A percentile compares a stretch with the other conserved stretches of the same genome.
Evolutionary conservation across 371 early-diverging fungal genomes (phyloP).

Genomic region (Mucor racemosus): DNA sequence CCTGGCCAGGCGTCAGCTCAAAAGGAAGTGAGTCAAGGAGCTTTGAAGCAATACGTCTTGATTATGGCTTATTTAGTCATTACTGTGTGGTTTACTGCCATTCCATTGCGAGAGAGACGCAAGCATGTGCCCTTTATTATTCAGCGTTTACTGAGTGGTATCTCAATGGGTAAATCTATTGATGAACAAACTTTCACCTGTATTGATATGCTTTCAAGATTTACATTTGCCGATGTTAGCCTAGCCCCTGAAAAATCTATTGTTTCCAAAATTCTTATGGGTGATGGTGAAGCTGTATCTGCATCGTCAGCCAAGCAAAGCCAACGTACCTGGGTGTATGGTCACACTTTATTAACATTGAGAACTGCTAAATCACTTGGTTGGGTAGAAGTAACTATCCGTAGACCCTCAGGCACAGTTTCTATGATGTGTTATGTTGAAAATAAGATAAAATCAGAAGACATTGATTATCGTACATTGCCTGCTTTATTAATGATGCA

Average conservation of each 20-base stretch:
- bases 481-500: slow-evolving; percentile 69
- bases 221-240: slow-evolving; percentile 77
- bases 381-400: slow-evolving; percentile 83
- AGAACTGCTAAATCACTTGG: slow-evolving; percentile 66
- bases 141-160: slow-evolving; percentile 67
- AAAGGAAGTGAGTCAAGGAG: slow-evolving; percentile 36
- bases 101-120: slow-evolving; percentile 74
- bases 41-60: slow-evolving; percentile 79
- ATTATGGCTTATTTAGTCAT: slow-evolving; percentile 92
- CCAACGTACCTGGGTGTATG: slow-evolving; percentile 80
- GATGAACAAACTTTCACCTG: slow-evolving; percentile 89
- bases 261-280: slow-evolving; percentile 51
- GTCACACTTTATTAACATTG: slow-evolving; percentile 83
- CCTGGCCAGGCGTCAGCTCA: slow-evolving; percentile 14
- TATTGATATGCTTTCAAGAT: slow-evolving; percentile 91
- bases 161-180: slow-evolving; percentile 48
- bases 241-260: slow-evolving; percentile 60
- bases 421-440: slow-evolving; percentile 79
- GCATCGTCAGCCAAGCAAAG: slow-evolving; percentile 26
- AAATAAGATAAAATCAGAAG: slow-evolving; percentile 66
- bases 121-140: slow-evolving; percentile 86
- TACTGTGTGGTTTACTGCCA: slow-evolving; percentile 84
- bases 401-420: slow-evolving; percentile 83
- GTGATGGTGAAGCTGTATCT: slow-evolving; percentile 27
- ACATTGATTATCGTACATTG: slow-evolving; percentile 57